A percentile compares a stretch with the other conserved stretches of the same genome.
Conservation (phyloP, 2,329 filamentous ascomycete species). For the Fusarium redolens region DNA sequence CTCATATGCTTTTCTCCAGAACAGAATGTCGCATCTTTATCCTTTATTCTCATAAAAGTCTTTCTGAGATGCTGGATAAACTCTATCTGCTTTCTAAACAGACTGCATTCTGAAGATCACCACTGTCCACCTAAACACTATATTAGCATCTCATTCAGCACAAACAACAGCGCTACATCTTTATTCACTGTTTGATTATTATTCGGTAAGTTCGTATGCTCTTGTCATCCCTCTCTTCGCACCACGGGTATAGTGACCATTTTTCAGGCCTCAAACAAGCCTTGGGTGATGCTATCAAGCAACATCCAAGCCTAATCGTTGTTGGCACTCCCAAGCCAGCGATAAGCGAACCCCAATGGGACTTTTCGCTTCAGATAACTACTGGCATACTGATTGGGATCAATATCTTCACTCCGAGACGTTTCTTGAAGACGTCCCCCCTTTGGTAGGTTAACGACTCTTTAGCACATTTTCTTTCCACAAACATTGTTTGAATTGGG, state of each 20-base stretch:
- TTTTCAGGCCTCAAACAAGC: no score
- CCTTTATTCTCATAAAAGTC: not conserved
- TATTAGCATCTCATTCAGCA: not conserved
- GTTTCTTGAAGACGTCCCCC: not conserved
- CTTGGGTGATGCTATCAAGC: not conserved
- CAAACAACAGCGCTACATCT: not conserved
- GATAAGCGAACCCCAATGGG: not conserved
- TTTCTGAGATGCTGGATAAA: accelerated
- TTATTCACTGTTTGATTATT: not conserved
- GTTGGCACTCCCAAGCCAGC: not conserved
- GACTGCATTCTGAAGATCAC: not conserved
- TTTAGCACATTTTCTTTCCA: no score
- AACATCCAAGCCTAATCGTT: not conserved
- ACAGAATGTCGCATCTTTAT: accelerated
- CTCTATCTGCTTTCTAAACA: not conserved
- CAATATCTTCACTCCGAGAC: not conserved
- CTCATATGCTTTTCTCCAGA: no score
- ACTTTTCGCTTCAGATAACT: not conserved
- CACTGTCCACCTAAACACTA: not conserved
- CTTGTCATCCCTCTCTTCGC: no score
- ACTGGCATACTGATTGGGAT: not conserved
- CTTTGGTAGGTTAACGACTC: not conserved
- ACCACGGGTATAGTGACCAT: not conserved
- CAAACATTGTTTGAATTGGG: no score
- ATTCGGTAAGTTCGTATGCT: not conserved